Base-by-base conservation (phyloP, 176 grass and related monocot species). In the Paspalum notatum region DNA sequence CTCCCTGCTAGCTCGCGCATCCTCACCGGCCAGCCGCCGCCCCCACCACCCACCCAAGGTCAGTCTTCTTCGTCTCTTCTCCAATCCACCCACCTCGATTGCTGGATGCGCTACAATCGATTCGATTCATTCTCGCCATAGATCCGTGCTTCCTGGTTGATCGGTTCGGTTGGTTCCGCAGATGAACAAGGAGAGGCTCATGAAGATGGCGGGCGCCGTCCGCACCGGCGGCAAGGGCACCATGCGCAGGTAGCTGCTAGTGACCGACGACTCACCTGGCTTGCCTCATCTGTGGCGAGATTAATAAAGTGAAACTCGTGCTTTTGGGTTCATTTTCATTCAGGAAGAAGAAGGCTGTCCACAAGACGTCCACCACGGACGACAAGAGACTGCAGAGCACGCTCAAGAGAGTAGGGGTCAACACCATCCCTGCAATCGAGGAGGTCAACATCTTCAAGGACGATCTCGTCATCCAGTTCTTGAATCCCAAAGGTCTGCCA, bases 401-500 rank as follows among this genome's bases (percentile, higher is more conserved):
- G 72, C 83, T 95, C 70, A 98, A 95, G 87, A 98, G 95, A 91
- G 85, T 98, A 66, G 95, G 95, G 11, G 95, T 98, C 75, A 98
- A 95, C 77, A 72, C 95, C 58, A 98, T 98, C 59, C 92, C 95
- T 2, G 95, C 95, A 47, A 98, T 98, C 64, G 95, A 98, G 91
- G 95, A 98, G 87, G 95, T 98, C 24, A 98, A 98, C 75, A 93
- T 95, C 79, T 99, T 99, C 80, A 95, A 99, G 84, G 90, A 99
- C 72, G 96, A 99, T 56, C 84, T 95, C 76, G 96, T 99, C 73
- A 99, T 99, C 82, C 92, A 99, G 84, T 99, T 99, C 87, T 63
- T 86, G 76, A 99, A 90, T 76, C 96, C 96, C 56, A 99, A 99
- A 90, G 95, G 95, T 95, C 2, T 5, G 16, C 18, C 60, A 68